Percentiles rank a stretch among this genome's conserved stretches.
These are phyloP conservation scores for Boletus sp. DNA, from an alignment of 768 basidiomycete species.

Conservation along the genomic window DNA sequence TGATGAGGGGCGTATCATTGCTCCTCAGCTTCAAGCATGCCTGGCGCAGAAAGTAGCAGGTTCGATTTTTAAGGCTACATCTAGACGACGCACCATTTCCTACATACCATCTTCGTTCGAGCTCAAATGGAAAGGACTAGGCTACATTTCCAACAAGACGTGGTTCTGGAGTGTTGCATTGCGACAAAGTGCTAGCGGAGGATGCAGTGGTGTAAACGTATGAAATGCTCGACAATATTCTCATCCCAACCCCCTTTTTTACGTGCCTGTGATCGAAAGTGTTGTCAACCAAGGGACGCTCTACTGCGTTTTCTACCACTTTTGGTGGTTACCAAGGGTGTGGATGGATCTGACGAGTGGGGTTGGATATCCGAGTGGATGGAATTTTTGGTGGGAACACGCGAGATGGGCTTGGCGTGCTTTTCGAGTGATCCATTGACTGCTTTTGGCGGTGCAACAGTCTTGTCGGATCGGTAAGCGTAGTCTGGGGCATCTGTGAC, in stretches of 20 bases:
- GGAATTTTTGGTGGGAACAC: slow-evolving; percentile 20
- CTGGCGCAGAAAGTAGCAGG: slow-evolving; percentile 24
- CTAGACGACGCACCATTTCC: slow-evolving; percentile 15
- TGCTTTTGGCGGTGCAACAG: slow-evolving; percentile 6
- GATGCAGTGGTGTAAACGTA: slow-evolving; percentile 30
- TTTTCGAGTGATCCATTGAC: slow-evolving; percentile 16
- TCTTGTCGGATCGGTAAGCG: slow-evolving; percentile 16
- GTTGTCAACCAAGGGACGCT: slow-evolving; percentile 27
- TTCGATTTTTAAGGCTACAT: slow-evolving; percentile 20
- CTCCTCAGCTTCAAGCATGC: slow-evolving; percentile 32
- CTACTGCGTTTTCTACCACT: slow-evolving; percentile 34
- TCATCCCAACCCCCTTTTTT: slow-evolving; percentile 13
- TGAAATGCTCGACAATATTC: slow-evolving; percentile 27
- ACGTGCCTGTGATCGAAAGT: slow-evolving; percentile 14
- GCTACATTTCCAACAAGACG: slow-evolving; percentile 29
- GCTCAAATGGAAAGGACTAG: slow-evolving; percentile 19
- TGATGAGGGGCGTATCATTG: slow-evolving; percentile 28
- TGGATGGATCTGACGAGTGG: slow-evolving; percentile 10
- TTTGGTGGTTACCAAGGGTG: slow-evolving; percentile 19
- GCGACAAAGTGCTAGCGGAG: slow-evolving; percentile 25
- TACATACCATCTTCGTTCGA: slow-evolving; percentile 25
- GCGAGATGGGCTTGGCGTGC: slow-evolving; percentile 12
- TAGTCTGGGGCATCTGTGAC: slow-evolving; percentile 25
- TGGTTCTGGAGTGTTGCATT: slow-evolving; percentile 23
- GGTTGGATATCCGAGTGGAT: slow-evolving; percentile 13